These are phyloP conservation scores for Naganishia vaughanmartiniae DNA, from an alignment of 768 basidiomycete species.

Conservation along the genomic window DNA sequence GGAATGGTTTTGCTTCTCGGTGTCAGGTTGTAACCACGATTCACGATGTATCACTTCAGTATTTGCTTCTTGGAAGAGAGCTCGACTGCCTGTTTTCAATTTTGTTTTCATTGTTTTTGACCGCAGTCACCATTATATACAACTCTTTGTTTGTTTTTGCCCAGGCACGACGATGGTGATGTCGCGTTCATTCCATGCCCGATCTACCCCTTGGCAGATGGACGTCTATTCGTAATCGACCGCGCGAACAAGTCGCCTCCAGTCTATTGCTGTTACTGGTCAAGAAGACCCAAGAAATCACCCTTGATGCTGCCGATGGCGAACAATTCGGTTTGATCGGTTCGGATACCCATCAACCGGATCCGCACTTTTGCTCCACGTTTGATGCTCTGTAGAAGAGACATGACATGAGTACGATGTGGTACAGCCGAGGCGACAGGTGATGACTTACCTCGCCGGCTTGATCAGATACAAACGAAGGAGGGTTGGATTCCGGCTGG, in stretches of 20 bases:
- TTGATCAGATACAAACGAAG: conserved; percentile 86
- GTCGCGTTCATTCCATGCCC: neutral
- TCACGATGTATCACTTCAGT: neutral
- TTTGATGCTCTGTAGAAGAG: conserved; percentile 63
- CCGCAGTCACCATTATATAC: conserved; percentile 18
- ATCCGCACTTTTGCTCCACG: conserved; percentile 87
- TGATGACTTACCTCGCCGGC: conserved; percentile 55
- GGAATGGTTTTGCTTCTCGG: neutral
- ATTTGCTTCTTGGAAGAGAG: neutral
- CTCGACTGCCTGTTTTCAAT: neutral
- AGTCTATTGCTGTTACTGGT: conserved; percentile 43
- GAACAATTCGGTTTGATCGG: conserved; percentile 99
- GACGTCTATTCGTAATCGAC: too few relatives aligned
- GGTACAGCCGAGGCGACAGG: too few relatives aligned
- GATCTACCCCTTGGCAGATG: too few relatives aligned
- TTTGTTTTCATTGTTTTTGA: conserved; percentile 8
- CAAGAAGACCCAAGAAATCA: conserved; percentile 91
- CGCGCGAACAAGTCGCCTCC: neutral
- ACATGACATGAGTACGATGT: neutral
- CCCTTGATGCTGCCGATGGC: conserved; percentile 98
- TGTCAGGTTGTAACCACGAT: neutral
- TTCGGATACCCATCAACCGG: conserved; percentile 96
- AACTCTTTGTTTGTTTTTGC: conserved; percentile 20
- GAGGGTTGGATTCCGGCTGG: conserved; percentile 95
- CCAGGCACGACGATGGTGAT: neutral